Evolutionary conservation across 2,329 filamentous ascomycete species (phyloP), one percentile per base, ranked within the genome.

Genomic region (Penicillium verrucosum): DNA sequence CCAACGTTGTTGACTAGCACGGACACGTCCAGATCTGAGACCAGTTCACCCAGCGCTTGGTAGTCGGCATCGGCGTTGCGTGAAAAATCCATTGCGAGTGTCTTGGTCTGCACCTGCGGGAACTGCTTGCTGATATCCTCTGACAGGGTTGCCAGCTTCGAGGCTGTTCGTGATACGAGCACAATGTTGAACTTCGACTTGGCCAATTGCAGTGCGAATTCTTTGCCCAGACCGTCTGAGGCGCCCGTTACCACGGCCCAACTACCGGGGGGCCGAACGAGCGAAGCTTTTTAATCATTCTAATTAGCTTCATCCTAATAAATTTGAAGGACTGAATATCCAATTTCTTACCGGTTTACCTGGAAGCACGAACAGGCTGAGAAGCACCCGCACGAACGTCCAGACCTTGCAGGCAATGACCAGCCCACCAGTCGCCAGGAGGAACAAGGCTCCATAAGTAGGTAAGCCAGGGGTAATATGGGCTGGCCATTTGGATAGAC

Each of bases 1-100:
- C 94, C 94, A 53, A 99, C 94, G 69, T 99, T 99, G 83, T 99
- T 99, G 81, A 99, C 83, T 61, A 99, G 79, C 60, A 99, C 89
- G 43, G 88, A 87, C 27, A 99, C 79, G 64, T 97, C 92, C 38
- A 96, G 83, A 8, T 82, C 88, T 21, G 85, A 76, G 49, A 96
- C 78, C 25, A 90, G 75, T 61, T 84, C 78, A 63, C 85, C 83
- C 47, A 99, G 81, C 45, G 83, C 82, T 54, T 85, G 83, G 78
- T 94, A 97, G 77, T 97, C 92, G 54, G 81, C 79, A 61, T 94
- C 87, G 63, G 87, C 80, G 74, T 96, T 89, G 70, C 85, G 79
- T 8, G 90, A 81, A 74, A 94, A 99, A 79, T 99, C 94, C 90
- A 99, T 97, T 29, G 92, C 86, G 32, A 96, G 78, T 14, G 84